Percentiles rank a stretch among this genome's conserved stretches.
phyloP scores from a whole-genome alignment of 768 basidiomycete genomes.

The Pulveroboletus ravenelii region DNA sequence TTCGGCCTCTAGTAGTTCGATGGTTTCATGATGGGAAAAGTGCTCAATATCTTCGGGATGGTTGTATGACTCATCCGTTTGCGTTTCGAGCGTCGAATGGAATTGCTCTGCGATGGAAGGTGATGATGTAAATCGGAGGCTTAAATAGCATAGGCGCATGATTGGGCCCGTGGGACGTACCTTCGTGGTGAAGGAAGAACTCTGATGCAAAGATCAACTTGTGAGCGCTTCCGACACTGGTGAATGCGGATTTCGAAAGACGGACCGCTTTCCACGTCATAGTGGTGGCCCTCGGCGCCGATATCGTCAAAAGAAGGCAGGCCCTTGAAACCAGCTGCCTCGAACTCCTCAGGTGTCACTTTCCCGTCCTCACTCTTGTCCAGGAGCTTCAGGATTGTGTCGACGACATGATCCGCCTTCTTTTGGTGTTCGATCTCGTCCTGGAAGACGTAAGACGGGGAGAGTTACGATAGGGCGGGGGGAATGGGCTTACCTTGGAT shows the following conservation, averaged over 20 bases:
- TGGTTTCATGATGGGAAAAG: constrained; percentile 81
- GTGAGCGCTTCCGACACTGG: constrained; percentile 1
- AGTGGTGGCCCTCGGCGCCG: constrained; percentile 91
- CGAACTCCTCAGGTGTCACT: constrained; percentile 66
- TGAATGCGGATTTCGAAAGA: not conserved
- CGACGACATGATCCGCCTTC: constrained; percentile 77
- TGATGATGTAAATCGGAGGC: not conserved
- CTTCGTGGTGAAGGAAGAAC: constrained; percentile 98
- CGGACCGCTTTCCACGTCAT: constrained; percentile 85
- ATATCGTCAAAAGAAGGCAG: constrained; percentile 80
- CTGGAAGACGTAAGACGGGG: constrained; percentile 27
- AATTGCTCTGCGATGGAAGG: constrained; percentile 57
- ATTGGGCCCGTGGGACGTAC: constrained; percentile 33
- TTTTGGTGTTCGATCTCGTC: constrained; percentile 74
- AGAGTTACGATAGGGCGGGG: not conserved
- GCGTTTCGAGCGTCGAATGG: constrained; percentile 96
- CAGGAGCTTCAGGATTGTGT: constrained; percentile 60
- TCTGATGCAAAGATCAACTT: constrained; percentile 38
- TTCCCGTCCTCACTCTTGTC: constrained; percentile 75
- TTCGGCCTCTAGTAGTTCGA: constrained; percentile 80
- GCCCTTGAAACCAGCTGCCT: constrained; percentile 64
- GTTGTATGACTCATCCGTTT: constrained; percentile 90
- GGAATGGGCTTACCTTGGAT: constrained; percentile 47
- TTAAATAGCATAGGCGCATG: not conserved
- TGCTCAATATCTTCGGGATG: constrained; percentile 95